Base-by-base conservation (phyloP, 2,329 filamentous ascomycete genomes). In the Colletotrichum abscissum region DNA sequence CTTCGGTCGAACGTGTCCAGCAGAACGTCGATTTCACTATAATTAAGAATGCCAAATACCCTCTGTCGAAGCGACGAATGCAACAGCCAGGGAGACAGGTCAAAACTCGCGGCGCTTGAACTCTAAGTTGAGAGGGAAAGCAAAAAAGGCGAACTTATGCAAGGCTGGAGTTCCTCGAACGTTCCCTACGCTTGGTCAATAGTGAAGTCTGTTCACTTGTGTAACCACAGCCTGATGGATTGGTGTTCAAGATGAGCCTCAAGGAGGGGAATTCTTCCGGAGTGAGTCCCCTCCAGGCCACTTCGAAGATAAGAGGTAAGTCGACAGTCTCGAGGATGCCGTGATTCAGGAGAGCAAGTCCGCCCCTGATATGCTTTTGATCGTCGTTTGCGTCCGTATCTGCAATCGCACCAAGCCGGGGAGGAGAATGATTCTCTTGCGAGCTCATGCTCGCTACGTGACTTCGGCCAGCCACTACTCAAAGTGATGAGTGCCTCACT, bases 61-160 rank as follows among this genome's bases (percentile, higher is more conserved):
- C 35, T 58, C 24, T 55, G 55, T 28, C 19, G 33, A 56, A 55
- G 52, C 60, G 59, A 60, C 60, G 19, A 69, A 65, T 26, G n/a
- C 49, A 60, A 35, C 38, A 30, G 63, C 24, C 33, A 35, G 22
- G 46, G 22, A 14, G n/a, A 28, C 33, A 57, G 55, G 26, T 49
- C 28, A 33, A 69, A 70, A 65, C 60, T 56, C 26, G 8, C 70
- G 5, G 67, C 33, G 11, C 49, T 52, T 56, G 28, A 73, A 73
- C 70, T 70, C 60, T 62, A 70, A 65, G 33, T 70, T 70, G 60
- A 52, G 70, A 60, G 57, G 33, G 65, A 59, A 60, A 42, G 70
- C 67, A 65, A 54, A 64, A 54, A 49, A n/a, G 60, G 66, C 63
- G 60, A 73, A 73, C 70, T 42, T 22, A 16, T 70, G 28, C 67